Conservation (phyloP, 2,329 filamentous ascomycete species). For the Dothistroma pini region DNA sequence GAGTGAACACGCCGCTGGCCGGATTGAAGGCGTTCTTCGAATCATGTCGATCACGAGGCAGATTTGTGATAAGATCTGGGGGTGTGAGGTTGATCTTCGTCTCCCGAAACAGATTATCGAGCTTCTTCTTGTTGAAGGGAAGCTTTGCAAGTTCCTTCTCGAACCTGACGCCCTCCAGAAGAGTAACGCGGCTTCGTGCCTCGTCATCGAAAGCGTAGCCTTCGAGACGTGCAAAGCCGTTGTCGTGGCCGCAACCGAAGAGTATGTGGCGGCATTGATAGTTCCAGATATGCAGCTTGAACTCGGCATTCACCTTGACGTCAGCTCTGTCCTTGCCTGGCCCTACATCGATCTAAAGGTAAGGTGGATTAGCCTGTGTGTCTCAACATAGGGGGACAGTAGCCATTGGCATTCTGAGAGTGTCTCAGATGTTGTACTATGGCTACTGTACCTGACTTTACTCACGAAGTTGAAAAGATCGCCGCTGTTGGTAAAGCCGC, state of each 20-base stretch:
- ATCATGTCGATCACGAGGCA: slow-evolving; percentile 28
- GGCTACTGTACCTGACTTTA: no score
- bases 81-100: slow-evolving; percentile 40
- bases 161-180: slow-evolving; percentile 56
- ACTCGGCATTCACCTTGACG: slow-evolving; percentile 56
- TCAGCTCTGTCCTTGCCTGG: slow-evolving; percentile 56
- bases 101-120: slow-evolving; percentile 53
- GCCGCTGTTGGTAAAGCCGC: slow-evolving; percentile 56
- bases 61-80: slow-evolving; percentile 26
- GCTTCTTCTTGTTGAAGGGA: slow-evolving; percentile 50
- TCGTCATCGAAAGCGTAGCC: slow-evolving; percentile 46
- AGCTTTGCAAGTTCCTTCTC: slow-evolving; percentile 49
- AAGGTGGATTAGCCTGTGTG: no score
- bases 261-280: slow-evolving; percentile 60
- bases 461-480: slow-evolving; percentile 53
- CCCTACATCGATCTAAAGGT: slow-evolving; percentile 50
- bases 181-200: slow-evolving; percentile 40
- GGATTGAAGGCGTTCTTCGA: slow-evolving; percentile 29
- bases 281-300: slow-evolving; percentile 55
- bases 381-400: no score
- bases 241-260: slow-evolving; percentile 57
- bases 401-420: no score
- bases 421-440: no score
- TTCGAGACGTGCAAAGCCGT: slow-evolving; percentile 53
- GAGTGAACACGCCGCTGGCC: slow-evolving; percentile 30